Percentiles rank a stretch among this genome's conserved stretches.
phyloP scores from a whole-genome alignment of 768 basidiomycete genomes.

The Rhizopogon roseolus region DNA sequence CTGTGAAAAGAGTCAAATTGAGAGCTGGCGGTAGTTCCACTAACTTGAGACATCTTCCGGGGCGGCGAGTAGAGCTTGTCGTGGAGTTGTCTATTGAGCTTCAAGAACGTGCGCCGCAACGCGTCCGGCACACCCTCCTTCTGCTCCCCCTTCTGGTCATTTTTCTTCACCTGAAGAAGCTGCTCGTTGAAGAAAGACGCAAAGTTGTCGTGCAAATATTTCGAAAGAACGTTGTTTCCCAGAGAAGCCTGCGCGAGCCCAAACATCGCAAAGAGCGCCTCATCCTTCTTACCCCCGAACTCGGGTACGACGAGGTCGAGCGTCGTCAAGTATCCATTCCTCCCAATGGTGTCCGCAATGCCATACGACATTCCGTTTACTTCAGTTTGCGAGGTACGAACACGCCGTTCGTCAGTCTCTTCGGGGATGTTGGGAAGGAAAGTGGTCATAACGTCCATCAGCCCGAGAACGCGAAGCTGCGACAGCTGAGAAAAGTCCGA shows the following conservation, averaged over 20 bases:
- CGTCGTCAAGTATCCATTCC: constrained; percentile 76
- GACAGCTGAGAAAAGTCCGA: constrained; percentile 87
- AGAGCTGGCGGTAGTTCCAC: constrained; percentile 34
- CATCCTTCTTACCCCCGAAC: constrained; percentile 70
- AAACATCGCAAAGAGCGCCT: constrained; percentile 96
- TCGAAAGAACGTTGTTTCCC: constrained; percentile 67
- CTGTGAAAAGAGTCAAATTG: constrained; percentile 34
- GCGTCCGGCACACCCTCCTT: constrained; percentile 67
- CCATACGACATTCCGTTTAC: constrained; percentile 94
- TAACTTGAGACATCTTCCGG: constrained; percentile 75
- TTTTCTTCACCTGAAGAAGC: constrained; percentile 41
- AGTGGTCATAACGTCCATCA: constrained; percentile 89
- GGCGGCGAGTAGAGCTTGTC: constrained; percentile 50
- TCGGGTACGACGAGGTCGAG: constrained; percentile 89
- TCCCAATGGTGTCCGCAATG: constrained; percentile 89
- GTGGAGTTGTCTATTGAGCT: constrained; percentile 78
- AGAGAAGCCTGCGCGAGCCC: constrained; percentile 60
- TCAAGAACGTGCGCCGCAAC: constrained; percentile 81
- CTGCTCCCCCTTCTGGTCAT: constrained; percentile 28
- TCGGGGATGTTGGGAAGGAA: constrained; percentile 66
- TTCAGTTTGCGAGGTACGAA: constrained; percentile 85
- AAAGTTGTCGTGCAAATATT: constrained; percentile 83
- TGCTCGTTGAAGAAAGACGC: constrained; percentile 55
- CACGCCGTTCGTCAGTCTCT: constrained; percentile 83
- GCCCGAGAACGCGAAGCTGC: constrained; percentile 84